Evolutionary conservation across 441 rosid genomes (phyloP), one percentile per base, ranked within the genome.

Genomic region (Populus hybrid): DNA sequence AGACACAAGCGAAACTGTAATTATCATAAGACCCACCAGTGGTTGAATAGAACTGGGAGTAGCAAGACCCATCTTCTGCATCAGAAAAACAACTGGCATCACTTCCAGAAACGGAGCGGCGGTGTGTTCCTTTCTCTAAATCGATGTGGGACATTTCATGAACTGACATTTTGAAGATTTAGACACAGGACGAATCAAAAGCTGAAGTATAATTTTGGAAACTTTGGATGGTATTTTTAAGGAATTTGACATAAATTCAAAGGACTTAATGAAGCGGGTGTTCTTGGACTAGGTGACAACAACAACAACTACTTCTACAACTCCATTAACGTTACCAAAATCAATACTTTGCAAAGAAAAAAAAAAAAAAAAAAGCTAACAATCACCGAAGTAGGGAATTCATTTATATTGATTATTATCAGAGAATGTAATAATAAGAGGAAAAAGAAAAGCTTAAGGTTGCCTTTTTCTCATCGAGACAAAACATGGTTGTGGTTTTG

Each of bases 21-120:
- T 89, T 90, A 76, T 89, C 97, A 64, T 91, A 87, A 23, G 96
- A 86, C 70, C 97, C 97, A 64, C 90, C 94, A 0, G 87, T 81
- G 9, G 94, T 92, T 9, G 98, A 94, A 68, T 91, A 91, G 81
- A 92, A 96, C 83, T 90, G 96, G 5, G 99, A 92, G 84, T 87
- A 86, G 61, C 94, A 87, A 26, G 98, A 91, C 74, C 85, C 90
- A 14, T 91, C 98, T 12, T 96, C 99, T 18, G 87, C 92, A 84
- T 96, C 98, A 26, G 99, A 91, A 84, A 92, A 94, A 78, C 85
- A 91, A 1, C 87, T 82, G 57, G 65, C 75, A 64, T 85, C 90
- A 76, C 86, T 83, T 40, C 85, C 86, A 4, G 76, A 64, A 19
- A n/a, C 72, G 14, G 79, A 80, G 66, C 69, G 82, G 66, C 75